Evolutionary conservation across 2,329 filamentous ascomycete species (phyloP).

Genomic region (Metarhizium brunneum): DNA sequence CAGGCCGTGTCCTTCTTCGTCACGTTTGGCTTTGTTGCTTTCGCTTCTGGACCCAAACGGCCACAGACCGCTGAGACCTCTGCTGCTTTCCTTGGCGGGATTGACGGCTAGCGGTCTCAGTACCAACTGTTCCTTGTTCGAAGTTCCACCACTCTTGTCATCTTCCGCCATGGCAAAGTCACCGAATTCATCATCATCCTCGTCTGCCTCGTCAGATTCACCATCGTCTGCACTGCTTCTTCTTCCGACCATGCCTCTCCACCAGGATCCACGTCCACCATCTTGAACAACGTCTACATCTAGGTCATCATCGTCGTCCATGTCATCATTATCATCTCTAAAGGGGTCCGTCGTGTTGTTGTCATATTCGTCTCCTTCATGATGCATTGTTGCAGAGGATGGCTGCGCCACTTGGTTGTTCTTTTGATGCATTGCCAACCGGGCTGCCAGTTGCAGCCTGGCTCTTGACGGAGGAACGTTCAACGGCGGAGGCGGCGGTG

Average conservation of each 20-base stretch:
- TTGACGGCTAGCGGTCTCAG: constrained; percentile 47
- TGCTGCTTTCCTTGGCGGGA: constrained; percentile 31
- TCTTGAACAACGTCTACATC: constrained; percentile 33
- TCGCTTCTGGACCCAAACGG: constrained; percentile 39
- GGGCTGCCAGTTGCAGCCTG: constrained; percentile 79
- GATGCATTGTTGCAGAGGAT: constrained; percentile 30
- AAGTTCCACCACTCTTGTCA: constrained; percentile 17
- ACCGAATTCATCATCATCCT: constrained; percentile 57
- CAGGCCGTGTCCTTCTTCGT: constrained; percentile 20
- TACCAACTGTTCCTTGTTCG: constrained; percentile 33
- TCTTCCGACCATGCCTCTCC: constrained; percentile 31
- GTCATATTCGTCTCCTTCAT: constrained; percentile 30
- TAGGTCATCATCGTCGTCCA: constrained; percentile 40
- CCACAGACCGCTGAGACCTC: constrained; percentile 45
- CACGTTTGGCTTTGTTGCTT: constrained; percentile 17
- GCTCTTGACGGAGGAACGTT: constrained; percentile 83
- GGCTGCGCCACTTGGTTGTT: constrained; percentile 40
- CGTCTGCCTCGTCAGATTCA: constrained; percentile 36
- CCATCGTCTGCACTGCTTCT: constrained; percentile 33
- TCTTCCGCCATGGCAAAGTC: constrained; percentile 59
- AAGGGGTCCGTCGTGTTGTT: constrained; percentile 32
- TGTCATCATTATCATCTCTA: constrained; percentile 45
- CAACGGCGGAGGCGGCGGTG: constrained; percentile 65
- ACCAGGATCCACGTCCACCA: constrained; percentile 35
- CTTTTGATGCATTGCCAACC: constrained; percentile 68